phyloP scores from a whole-genome alignment of 208 protist species.

The Leishmania martiniquensis region DNA sequence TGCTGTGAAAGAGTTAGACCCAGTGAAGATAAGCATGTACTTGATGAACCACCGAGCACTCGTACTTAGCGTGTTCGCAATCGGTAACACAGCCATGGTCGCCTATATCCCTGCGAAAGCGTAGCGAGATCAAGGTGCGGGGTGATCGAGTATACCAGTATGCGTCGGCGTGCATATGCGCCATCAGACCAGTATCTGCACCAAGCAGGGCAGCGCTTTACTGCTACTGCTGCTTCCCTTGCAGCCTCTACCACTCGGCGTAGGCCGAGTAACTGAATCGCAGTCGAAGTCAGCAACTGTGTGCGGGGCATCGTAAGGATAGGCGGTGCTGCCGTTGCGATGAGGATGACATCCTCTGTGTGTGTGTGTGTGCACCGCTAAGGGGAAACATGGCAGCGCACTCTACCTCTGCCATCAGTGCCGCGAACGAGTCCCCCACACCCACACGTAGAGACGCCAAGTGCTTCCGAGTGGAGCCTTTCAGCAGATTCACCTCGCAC shows the following conservation, averaged over 20 bases:
- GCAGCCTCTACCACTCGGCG: background rate
- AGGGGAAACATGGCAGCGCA: background rate
- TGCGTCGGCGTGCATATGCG: conserved; percentile 2
- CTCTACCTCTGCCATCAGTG: background rate
- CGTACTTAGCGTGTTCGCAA: conserved; percentile 62
- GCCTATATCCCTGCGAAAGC: conserved; percentile 80
- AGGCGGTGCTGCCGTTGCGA: background rate
- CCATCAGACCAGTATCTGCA: background rate
- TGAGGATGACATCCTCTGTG: background rate
- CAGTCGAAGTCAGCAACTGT: background rate
- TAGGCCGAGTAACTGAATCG: background rate
- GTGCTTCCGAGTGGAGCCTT: background rate
- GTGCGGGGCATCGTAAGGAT: background rate
- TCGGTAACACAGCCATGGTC: conserved; percentile 54
- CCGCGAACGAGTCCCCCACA: background rate
- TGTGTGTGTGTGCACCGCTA: background rate
- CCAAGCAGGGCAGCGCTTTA: background rate
- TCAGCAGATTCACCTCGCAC: background rate
- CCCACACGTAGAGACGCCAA: background rate
- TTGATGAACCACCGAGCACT: conserved; percentile 59
- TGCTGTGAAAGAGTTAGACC: conserved; percentile 58
- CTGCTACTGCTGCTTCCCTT: background rate
- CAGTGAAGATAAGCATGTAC: conserved; percentile 49
- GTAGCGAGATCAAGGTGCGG: background rate
- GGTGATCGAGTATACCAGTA: background rate